Conservation (phyloP, 1,284 basidiomycete genomes). For the Athelia sp. region DNA sequence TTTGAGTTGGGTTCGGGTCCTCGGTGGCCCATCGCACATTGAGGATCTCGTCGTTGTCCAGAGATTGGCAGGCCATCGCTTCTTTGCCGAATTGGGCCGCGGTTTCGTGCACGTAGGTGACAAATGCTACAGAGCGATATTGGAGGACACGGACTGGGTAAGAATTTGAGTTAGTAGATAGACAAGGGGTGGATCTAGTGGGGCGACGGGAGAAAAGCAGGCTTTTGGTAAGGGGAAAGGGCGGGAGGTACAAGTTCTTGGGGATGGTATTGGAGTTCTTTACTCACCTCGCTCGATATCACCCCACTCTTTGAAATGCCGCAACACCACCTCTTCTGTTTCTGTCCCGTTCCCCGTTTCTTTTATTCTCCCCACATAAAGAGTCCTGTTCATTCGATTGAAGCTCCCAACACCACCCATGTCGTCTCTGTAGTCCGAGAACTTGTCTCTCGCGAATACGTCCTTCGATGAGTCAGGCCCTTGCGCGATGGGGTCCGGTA, state of each 20-base stretch:
- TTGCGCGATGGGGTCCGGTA: slow-evolving; percentile 67
- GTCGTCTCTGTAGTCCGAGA: slow-evolving; percentile 95
- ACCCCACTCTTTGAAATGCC: slow-evolving; percentile 98
- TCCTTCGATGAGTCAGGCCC: slow-evolving; percentile 92
- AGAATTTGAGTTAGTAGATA: slow-evolving; percentile 6
- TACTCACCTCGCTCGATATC: slow-evolving; percentile 86
- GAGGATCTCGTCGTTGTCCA: slow-evolving; percentile 96
- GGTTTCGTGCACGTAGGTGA: slow-evolving; percentile 87
- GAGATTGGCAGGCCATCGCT: slow-evolving; percentile 96
- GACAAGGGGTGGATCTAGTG: too few species aligned
- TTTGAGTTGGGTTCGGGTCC: slow-evolving; percentile 89
- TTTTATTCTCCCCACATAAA: slow-evolving; percentile 93
- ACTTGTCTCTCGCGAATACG: slow-evolving; percentile 96
- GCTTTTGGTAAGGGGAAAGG: too few species aligned
- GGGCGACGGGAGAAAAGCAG: slow-evolving; percentile 1
- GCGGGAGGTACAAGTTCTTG: too few species aligned
- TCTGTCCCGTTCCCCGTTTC: slow-evolving; percentile 85
- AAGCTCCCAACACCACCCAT: slow-evolving; percentile 99
- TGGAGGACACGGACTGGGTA: slow-evolving; percentile 81
- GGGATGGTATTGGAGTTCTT: too few species aligned
- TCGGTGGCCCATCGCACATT: slow-evolving; percentile 98
- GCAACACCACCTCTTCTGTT: slow-evolving; percentile 83
- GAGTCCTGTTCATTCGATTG: slow-evolving; percentile 87
- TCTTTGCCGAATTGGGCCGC: slow-evolving; percentile 97
- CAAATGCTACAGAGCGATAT: slow-evolving; percentile 94